Conservation (phyloP, 345 rosid species). For the Gossypium bickii region DNA sequence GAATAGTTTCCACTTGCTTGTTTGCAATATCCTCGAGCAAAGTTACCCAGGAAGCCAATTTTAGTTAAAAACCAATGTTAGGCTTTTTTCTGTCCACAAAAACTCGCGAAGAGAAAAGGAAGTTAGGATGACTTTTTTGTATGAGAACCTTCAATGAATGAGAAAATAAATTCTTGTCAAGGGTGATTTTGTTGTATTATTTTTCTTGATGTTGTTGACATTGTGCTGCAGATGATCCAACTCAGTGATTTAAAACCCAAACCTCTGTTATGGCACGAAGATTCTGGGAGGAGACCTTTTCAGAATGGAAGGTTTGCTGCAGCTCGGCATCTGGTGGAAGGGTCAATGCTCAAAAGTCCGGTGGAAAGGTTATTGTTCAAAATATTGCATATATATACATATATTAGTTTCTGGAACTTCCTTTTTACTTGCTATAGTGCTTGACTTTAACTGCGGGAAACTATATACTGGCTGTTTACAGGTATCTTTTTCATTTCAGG, state of each 20-base stretch:
- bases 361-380: neutral
- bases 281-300: constrained; percentile 51
- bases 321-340: neutral
- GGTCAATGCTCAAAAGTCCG: neutral
- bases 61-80: neutral
- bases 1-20: neutral
- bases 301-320: constrained; percentile 33
- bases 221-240: constrained; percentile 41
- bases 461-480: neutral
- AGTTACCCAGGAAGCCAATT: too few relatives aligned
- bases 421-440: neutral
- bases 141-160: neutral
- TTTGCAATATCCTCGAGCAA: neutral
- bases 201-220: constrained; percentile 11
- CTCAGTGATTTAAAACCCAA: constrained; percentile 53
- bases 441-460: neutral
- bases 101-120: neutral
- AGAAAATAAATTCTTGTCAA: neutral
- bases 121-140: neutral
- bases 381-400: neutral
- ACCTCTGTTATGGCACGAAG: constrained; percentile 82
- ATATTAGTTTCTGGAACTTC: neutral
- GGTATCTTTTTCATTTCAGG: constrained; percentile 41
- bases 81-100: neutral
- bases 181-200: neutral